These are phyloP conservation scores for Solanum appendiculatum DNA, from an alignment of 257 asterid species.

Conservation along the genomic window DNA sequence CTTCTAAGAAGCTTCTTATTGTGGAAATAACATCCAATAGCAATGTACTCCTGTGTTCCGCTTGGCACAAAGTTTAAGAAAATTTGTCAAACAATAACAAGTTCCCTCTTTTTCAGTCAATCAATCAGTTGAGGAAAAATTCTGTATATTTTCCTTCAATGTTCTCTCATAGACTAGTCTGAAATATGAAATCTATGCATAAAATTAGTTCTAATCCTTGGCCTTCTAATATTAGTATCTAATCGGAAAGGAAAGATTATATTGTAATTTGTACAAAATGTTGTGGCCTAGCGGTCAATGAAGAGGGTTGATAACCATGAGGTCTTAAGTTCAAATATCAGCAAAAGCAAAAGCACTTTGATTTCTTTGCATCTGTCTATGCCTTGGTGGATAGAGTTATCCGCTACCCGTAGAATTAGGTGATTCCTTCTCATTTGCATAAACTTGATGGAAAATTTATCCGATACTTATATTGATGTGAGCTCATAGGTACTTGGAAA, in stretches of 20 bases:
- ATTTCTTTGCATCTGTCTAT: not conserved
- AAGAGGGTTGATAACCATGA: not conserved
- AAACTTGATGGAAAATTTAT: not conserved
- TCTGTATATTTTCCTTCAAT: not conserved
- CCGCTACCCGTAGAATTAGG: not conserved
- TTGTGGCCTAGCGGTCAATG: not conserved
- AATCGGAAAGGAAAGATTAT: not conserved
- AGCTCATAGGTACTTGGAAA: not conserved
- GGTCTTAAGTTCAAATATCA: not conserved
- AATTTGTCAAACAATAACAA: not conserved
- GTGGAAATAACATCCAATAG: not conserved
- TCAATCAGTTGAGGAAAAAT: not conserved
- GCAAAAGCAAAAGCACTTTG: not conserved
- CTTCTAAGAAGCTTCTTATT: not conserved
- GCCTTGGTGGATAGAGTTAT: not conserved
- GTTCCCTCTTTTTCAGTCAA: not conserved
- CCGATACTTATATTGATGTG: not conserved
- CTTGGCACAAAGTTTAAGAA: not conserved
- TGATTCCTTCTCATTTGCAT: not conserved
- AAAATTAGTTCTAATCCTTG: not conserved
- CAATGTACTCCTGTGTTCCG: not conserved
- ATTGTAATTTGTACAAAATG: not conserved
- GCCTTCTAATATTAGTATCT: not conserved
- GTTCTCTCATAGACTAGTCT: not conserved
- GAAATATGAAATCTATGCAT: not conserved